Evolutionary conservation across 345 rosid genomes (phyloP).

Genomic region (Eucalyptus leucophloia): DNA sequence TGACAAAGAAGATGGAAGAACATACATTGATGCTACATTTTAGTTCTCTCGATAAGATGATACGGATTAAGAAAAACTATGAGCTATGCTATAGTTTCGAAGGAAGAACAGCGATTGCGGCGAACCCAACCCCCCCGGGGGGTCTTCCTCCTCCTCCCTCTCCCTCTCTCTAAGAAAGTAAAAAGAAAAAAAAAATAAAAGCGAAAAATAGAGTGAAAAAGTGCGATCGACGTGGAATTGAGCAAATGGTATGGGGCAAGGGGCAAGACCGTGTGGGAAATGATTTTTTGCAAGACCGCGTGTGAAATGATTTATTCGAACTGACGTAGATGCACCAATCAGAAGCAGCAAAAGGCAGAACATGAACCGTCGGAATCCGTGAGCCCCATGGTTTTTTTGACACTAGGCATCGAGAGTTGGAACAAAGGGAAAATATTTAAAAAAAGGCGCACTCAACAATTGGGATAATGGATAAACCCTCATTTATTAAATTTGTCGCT

Average conservation of each 20-base stretch:
- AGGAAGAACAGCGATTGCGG: background rate
- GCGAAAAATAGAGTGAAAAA: background rate
- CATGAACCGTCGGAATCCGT: background rate
- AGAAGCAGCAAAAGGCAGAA: background rate
- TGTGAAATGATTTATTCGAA: background rate
- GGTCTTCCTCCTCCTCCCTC: no score
- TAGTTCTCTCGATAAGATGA: background rate
- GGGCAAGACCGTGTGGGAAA: background rate
- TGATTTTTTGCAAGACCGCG: background rate
- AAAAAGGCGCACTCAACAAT: background rate
- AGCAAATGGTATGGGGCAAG: background rate
- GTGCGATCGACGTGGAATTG: background rate
- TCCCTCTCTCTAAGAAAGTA: no score
- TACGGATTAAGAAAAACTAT: background rate
- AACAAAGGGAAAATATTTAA: background rate
- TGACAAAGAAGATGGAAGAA: background rate
- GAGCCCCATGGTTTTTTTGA: background rate
- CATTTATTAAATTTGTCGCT: background rate
- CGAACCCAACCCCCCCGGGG: no score
- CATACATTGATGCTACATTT: background rate
- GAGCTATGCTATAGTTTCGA: background rate
- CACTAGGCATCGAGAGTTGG: background rate
- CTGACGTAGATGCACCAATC: background rate
- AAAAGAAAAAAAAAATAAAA: no score
- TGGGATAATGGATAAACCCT: background rate